These are phyloP conservation scores for Leucocoprinus birnbaumii DNA, from an alignment of 768 basidiomycete genomes.

Conservation along the genomic window DNA sequence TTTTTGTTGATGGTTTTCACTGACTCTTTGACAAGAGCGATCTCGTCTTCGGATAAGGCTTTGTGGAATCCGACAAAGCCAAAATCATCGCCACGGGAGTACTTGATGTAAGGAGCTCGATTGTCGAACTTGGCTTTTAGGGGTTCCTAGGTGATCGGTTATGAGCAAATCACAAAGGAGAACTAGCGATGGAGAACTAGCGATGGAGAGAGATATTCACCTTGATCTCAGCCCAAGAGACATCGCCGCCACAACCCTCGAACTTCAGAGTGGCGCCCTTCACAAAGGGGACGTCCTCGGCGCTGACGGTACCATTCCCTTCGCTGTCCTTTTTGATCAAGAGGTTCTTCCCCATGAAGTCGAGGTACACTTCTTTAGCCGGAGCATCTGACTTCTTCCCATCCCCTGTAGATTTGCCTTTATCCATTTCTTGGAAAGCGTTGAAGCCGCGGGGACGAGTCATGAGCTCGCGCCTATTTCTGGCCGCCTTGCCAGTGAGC, in stretches of 20 bases:
- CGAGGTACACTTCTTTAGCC: constrained; percentile 60
- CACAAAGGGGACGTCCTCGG: constrained; percentile 54
- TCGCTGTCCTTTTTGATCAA: constrained; percentile 61
- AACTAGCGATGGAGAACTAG: background rate
- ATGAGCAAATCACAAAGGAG: no score
- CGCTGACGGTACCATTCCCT: constrained; percentile 60
- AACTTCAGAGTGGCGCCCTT: constrained; percentile 55
- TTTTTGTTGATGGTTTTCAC: constrained; percentile 64
- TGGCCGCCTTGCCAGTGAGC: constrained; percentile 69
- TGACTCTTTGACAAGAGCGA: constrained; percentile 63
- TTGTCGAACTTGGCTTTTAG: constrained; percentile 48
- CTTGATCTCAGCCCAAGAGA: constrained; percentile 50
- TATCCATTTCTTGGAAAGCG: constrained; percentile 69
- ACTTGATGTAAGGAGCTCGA: constrained; percentile 51
- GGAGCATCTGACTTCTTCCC: constrained; percentile 29
- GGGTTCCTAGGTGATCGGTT: constrained; percentile 30
- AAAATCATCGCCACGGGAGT: constrained; percentile 39
- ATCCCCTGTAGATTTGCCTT: constrained; percentile 28
- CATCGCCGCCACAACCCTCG: constrained; percentile 52
- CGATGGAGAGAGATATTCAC: constrained; percentile 21
- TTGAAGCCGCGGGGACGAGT: constrained; percentile 63
- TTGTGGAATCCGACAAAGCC: constrained; percentile 66
- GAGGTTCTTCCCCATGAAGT: constrained; percentile 72
- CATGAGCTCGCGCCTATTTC: constrained; percentile 53
- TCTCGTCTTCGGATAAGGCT: constrained; percentile 67